phyloP scores from a whole-genome alignment of 768 basidiomycete species.

The Mycena filopes region DNA sequence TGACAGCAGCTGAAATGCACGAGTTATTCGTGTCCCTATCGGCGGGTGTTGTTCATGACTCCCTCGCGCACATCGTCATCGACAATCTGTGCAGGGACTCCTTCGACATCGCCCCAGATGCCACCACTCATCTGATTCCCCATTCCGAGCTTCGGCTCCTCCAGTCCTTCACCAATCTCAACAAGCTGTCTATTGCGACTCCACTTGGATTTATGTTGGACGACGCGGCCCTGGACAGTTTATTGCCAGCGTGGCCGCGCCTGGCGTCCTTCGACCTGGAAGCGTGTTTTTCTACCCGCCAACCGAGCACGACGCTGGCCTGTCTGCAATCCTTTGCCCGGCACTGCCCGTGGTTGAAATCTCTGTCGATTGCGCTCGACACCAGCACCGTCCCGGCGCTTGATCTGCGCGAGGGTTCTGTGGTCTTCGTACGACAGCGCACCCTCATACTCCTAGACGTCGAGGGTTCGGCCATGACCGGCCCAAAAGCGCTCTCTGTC shows the following conservation, averaged over 20 bases:
- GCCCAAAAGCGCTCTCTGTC: neutral
- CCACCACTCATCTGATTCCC: neutral
- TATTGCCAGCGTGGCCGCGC: neutral
- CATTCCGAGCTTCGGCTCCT: neutral
- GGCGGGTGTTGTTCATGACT: neutral
- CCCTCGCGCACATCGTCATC: neutral
- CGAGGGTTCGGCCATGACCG: neutral
- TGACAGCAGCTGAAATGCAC: neutral
- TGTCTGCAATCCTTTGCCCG: neutral
- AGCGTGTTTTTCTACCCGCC: neutral
- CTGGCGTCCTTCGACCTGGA: neutral
- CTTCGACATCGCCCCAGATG: neutral
- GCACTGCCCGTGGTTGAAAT: neutral
- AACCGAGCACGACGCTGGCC: neutral
- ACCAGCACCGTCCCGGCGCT: neutral
- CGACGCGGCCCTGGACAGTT: neutral
- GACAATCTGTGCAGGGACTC: neutral
- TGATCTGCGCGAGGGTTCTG: neutral
- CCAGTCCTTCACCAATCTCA: neutral
- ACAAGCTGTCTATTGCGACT: neutral
- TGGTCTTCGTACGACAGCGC: no score
- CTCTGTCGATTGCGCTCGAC: neutral
- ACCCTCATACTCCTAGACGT: neutral
- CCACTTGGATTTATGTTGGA: neutral
- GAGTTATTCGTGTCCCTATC: neutral